phyloP scores from a whole-genome alignment of 768 basidiomycete genomes.

The Pholiota microspora region DNA sequence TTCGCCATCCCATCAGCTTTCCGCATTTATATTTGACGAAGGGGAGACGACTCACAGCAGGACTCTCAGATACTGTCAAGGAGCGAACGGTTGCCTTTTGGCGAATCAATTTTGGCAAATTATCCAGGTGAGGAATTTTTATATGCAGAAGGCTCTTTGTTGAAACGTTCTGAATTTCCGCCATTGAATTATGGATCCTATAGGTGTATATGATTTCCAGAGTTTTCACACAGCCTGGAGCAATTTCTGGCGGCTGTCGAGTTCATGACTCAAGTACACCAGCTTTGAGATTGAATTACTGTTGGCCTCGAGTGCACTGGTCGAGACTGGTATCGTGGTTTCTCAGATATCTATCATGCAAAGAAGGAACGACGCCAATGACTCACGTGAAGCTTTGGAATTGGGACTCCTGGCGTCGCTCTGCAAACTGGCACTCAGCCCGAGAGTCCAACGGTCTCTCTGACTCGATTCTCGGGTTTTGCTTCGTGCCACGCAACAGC shows the following conservation, averaged over 20 bases:
- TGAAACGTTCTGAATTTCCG: too few species aligned
- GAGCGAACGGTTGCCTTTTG: too few species aligned
- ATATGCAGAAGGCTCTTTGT: too few species aligned
- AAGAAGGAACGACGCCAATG: neutral
- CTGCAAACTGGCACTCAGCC: neutral
- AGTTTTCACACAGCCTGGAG: neutral
- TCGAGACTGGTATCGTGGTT: neutral
- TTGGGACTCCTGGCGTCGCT: neutral
- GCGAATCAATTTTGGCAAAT: too few species aligned
- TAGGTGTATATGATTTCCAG: neutral
- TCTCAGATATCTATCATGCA: neutral
- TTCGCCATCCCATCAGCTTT: too few species aligned
- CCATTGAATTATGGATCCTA: neutral
- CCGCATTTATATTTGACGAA: too few species aligned
- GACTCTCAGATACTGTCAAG: too few species aligned
- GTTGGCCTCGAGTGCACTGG: neutral
- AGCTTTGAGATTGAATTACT: neutral
- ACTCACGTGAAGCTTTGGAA: neutral
- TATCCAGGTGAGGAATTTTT: too few species aligned
- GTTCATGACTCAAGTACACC: neutral
- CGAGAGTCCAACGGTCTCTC: neutral
- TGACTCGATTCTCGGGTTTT: too few species aligned
- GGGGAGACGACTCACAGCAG: too few species aligned
- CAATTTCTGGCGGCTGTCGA: neutral
- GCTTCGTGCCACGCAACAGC: too few species aligned